Evolutionary conservation across 345 rosid species (phyloP), one percentile per base, ranked within the genome.

Genomic region (Psidium friedrichsthalianum): DNA sequence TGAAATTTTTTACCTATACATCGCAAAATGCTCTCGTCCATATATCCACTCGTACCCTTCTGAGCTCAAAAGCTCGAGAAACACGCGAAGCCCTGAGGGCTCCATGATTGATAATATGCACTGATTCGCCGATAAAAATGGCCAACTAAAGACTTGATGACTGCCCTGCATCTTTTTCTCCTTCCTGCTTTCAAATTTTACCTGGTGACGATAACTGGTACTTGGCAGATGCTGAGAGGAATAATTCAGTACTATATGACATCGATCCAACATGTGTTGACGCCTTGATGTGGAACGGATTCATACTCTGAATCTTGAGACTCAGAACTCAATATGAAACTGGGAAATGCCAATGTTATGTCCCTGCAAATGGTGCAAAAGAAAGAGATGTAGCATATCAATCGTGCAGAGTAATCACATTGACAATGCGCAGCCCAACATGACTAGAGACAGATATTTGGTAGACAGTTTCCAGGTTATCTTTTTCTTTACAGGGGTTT

Each of bases 261-360:
- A 36, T 69, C 6, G 3, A 36, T 32, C 78, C 13, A 1, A 36
- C 78, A 64, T 64, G 78, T 18, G 24, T 2, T 0, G 78, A 18
- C 24, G 1, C 25, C 47, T 69, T 18, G 5, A 36, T 9, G 78
- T 36, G 47, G 12, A 69, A 32, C 6, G 6, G 12, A 9, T 6
- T 69, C 56, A 85, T 2, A 85, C 3, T 94, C 91, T 11, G 88
- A 51, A 55, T 96, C 98, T 82, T 93, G 95, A n/a, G 88, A 90
- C 90, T 94, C 99, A 20, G 95, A 69, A 69, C 86, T 89, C 54
- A 84, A 16, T 80, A 94, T 87, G 54, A 95, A 97, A 87, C 98
- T 95, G 32, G 99, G 99, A 91, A 97, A 94, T 69, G 95, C 91
- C 64, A 92, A 54, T 36, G 91, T 93, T 91, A 95, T 94, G 84